These are phyloP conservation scores for Haplosporangium sp. DNA, from an alignment of 371 early-diverging fungal species.

Conservation along the genomic window DNA sequence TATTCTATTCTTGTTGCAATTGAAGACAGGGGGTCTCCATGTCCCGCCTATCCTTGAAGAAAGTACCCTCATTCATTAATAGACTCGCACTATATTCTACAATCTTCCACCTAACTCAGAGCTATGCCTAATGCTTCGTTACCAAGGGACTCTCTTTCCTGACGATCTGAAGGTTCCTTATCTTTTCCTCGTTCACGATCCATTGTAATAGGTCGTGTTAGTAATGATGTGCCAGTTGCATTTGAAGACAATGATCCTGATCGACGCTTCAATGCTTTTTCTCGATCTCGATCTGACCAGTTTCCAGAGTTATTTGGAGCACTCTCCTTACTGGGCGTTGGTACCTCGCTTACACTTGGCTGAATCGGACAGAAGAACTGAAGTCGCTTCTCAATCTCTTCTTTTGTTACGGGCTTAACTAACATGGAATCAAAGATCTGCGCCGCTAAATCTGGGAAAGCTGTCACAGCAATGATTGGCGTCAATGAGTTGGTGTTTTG, in stretches of 20 bases:
- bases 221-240: background rate
- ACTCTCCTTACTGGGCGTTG: constrained; percentile 37
- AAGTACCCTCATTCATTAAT: too few species aligned
- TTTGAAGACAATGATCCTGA: background rate
- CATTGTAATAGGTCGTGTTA: background rate
- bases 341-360: constrained; percentile 33
- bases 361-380: constrained; percentile 61
- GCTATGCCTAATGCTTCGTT: constrained; percentile 4
- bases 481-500: constrained; percentile 82
- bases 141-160: constrained; percentile 4
- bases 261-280: background rate
- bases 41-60: too few species aligned
- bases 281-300: background rate
- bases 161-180: constrained; percentile 1
- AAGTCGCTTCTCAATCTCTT: constrained; percentile 64
- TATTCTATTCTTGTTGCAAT: too few species aligned
- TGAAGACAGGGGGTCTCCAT: too few species aligned
- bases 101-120: background rate
- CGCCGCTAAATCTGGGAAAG: constrained; percentile 73
- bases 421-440: constrained; percentile 80
- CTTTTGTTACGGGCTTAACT: constrained; percentile 80
- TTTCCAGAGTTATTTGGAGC: constrained; percentile 4
- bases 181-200: constrained; percentile 19
- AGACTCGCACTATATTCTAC: too few species aligned
- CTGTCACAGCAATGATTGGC: constrained; percentile 80